phyloP scores from a whole-genome alignment of 2,329 filamentous ascomycete species.

The Monilinia fructicola region DNA sequence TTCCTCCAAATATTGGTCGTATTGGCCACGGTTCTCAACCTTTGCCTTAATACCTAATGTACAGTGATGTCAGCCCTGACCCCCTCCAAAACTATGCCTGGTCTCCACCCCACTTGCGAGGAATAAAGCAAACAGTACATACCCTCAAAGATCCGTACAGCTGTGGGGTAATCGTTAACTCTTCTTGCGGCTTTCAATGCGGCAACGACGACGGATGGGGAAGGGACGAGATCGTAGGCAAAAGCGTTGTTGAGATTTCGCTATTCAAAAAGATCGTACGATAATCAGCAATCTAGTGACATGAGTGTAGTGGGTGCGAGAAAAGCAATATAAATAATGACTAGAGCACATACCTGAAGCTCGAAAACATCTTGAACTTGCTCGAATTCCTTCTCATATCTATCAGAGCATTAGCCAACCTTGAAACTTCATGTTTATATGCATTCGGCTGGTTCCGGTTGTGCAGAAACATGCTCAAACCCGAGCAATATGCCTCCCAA shows the following conservation, averaged over 20 bases:
- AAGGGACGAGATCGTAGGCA: constrained; percentile 98
- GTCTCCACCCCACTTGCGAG: constrained; percentile 62
- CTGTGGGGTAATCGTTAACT: constrained; percentile 98
- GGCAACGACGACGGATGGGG: constrained; percentile 83
- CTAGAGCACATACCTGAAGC: constrained; percentile 74
- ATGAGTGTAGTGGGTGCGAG: constrained; percentile 16
- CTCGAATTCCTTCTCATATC: constrained; percentile 99
- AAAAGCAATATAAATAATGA: not conserved
- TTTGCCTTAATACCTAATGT: constrained; percentile 93
- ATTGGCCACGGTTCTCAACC: constrained; percentile 97
- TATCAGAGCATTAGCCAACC: constrained; percentile 46
- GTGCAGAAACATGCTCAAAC: constrained; percentile 32
- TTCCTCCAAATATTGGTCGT: constrained; percentile 92
- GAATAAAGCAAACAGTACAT: constrained; percentile 43
- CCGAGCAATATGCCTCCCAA: constrained; percentile 27
- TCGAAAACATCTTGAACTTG: constrained; percentile 97
- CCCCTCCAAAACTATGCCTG: constrained; percentile 99
- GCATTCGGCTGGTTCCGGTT: constrained; percentile 27
- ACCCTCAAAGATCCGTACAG: constrained; percentile 99
- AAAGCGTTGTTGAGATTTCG: constrained; percentile 99
- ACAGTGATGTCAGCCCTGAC: constrained; percentile 43
- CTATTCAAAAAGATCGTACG: constrained; percentile 45
- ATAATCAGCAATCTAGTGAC: constrained; percentile 33
- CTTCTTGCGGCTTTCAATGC: constrained; percentile 90
- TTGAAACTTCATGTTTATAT: constrained; percentile 45